phyloP scores from a whole-genome alignment of 768 basidiomycete species.

The Amanita fuliginea region DNA sequence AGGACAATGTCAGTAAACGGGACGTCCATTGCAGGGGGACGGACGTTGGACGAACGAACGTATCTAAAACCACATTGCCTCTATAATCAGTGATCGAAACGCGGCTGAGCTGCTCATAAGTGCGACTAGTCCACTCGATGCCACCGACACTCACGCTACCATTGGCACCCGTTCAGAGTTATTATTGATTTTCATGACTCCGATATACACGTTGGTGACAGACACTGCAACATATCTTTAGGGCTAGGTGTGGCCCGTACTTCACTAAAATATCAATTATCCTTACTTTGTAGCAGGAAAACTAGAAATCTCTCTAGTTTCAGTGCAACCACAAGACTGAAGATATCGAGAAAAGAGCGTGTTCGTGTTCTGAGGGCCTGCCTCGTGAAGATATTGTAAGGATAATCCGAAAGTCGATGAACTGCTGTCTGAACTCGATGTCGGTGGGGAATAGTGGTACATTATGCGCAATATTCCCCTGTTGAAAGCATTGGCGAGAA shows the following conservation, averaged over 20 bases:
- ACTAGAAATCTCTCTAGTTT: conserved; percentile 3
- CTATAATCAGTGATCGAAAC: conserved; percentile 40
- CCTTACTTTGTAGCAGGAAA: conserved; percentile 6
- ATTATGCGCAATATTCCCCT: conserved; percentile 4
- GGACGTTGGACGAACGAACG: conserved; percentile 44
- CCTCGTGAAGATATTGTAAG: conserved; percentile 5
- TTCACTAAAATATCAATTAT: background rate
- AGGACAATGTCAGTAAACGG: background rate
- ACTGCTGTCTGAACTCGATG: conserved; percentile 3
- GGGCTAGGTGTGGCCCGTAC: background rate
- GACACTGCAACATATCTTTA: conserved; percentile 35
- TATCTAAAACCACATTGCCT: conserved; percentile 34
- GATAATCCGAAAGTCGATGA: conserved; percentile 2
- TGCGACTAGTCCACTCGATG: background rate
- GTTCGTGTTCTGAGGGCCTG: background rate
- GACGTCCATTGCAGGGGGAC: conserved; percentile 9
- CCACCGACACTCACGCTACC: conserved; percentile 33
- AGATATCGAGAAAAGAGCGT: conserved; percentile 4
- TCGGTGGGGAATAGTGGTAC: conserved; percentile 4
- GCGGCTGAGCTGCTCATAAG: conserved; percentile 22
- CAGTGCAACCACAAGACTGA: conserved; percentile 1
- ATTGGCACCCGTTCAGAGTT: conserved; percentile 29
- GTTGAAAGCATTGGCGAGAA: conserved; percentile 7
- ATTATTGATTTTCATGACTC: conserved; percentile 16
- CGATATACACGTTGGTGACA: conserved; percentile 32